Conservation (phyloP, 805 yeast species). For the Metschnikowia borealis region DNA sequence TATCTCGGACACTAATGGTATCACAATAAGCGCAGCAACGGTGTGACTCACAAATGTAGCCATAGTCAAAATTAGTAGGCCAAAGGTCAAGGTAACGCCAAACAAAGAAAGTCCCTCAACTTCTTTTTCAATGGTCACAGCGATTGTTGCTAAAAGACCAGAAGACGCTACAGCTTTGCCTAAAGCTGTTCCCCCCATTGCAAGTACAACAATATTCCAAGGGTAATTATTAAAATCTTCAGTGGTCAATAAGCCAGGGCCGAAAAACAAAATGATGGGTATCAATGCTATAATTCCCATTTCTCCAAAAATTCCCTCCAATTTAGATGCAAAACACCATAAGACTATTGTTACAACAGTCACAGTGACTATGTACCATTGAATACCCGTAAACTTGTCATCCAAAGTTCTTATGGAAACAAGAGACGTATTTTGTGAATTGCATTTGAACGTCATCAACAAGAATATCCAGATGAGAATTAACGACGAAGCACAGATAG, state of each 20-base stretch:
- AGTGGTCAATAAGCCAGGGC: slow-evolving; percentile 45
- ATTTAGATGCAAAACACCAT: slow-evolving; percentile 46
- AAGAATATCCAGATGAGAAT: slow-evolving; percentile 45
- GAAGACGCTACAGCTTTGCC: slow-evolving; percentile 50
- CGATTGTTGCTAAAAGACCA: slow-evolving; percentile 45
- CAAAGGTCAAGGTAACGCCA: slow-evolving; percentile 49
- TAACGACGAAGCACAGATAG: slow-evolving; percentile 41
- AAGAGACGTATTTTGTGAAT: slow-evolving; percentile 46
- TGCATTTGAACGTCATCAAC: slow-evolving; percentile 51
- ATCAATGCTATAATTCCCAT: slow-evolving; percentile 46
- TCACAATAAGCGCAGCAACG: slow-evolving; percentile 89
- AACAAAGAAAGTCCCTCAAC: slow-evolving; percentile 42
- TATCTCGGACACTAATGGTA: slow-evolving; percentile 86
- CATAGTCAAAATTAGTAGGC: slow-evolving; percentile 71
- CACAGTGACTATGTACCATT: slow-evolving; percentile 40
- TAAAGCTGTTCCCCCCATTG: slow-evolving; percentile 54
- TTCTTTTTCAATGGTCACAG: slow-evolving; percentile 39
- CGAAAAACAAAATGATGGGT: slow-evolving; percentile 47
- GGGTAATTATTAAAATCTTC: slow-evolving; percentile 51
- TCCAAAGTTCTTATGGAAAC: slow-evolving; percentile 45
- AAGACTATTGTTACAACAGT: slow-evolving; percentile 42
- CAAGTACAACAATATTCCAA: slow-evolving; percentile 51
- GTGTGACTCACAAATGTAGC: slow-evolving; percentile 97
- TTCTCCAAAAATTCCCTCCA: slow-evolving; percentile 43
- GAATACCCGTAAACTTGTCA: slow-evolving; percentile 43